phyloP scores from a whole-genome alignment of 1,284 basidiomycete genomes.

The Limonomyces culmigenus region DNA sequence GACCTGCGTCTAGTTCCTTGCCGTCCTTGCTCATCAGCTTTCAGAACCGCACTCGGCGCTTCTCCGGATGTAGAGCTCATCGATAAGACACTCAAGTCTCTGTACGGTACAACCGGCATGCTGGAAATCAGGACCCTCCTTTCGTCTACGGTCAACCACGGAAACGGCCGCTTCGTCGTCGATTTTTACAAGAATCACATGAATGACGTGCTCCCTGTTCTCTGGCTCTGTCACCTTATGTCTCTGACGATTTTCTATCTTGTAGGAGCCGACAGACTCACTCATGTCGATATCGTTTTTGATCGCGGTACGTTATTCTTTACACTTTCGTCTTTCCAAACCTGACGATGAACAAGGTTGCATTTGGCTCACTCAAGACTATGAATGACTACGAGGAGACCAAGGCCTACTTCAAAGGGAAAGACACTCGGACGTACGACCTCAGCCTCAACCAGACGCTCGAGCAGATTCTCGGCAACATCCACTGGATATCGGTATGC shows the following conservation, averaged over 20 bases:
- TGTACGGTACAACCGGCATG: too few relatives aligned
- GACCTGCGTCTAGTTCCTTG: too few relatives aligned
- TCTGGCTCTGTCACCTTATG: background rate
- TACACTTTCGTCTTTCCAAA: slow-evolving; percentile 15
- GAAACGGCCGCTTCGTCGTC: slow-evolving; percentile 22
- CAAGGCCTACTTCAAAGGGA: slow-evolving; percentile 54
- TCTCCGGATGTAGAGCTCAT: too few relatives aligned
- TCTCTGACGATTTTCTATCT: background rate
- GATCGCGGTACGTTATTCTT: slow-evolving; percentile 33
- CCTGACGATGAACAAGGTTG: slow-evolving; percentile 6
- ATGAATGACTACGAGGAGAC: slow-evolving; percentile 52
- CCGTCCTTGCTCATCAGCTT: too few relatives aligned
- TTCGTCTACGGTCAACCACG: too few relatives aligned
- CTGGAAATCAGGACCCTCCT: too few relatives aligned
- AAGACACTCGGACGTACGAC: slow-evolving; percentile 48
- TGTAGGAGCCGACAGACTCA: too few relatives aligned
- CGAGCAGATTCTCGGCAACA: too few relatives aligned
- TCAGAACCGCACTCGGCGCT: too few relatives aligned
- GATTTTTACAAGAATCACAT: slow-evolving; percentile 44
- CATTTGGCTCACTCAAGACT: slow-evolving; percentile 46
- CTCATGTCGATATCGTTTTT: slow-evolving; percentile 58
- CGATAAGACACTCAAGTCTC: too few relatives aligned
- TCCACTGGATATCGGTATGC: too few relatives aligned
- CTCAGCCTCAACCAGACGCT: slow-evolving; percentile 47
- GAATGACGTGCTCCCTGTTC: too few relatives aligned